Percentiles rank a stretch among this genome's conserved stretches.
These are phyloP conservation scores for Albophoma yamanashiensis DNA, from an alignment of 2,329 filamentous ascomycete species.

Conservation along the genomic window DNA sequence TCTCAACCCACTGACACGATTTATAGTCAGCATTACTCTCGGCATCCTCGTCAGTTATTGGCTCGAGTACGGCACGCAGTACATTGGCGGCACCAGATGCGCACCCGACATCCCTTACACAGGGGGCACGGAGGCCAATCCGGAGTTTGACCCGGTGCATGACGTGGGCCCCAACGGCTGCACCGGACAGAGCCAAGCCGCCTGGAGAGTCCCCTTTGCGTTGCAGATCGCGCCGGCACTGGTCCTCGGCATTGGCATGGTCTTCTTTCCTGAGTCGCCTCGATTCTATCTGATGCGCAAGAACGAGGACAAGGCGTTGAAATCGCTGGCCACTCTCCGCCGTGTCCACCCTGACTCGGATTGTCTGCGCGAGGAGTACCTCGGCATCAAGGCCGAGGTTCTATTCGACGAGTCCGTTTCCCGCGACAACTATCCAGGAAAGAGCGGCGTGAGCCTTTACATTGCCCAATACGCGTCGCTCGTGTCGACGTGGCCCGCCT, in stretches of 20 bases:
- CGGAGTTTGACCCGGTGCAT: constrained; percentile 28
- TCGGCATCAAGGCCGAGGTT: constrained; percentile 25
- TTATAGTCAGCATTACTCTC: constrained; percentile 23
- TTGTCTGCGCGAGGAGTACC: constrained; percentile 18
- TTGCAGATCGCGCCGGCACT: constrained; percentile 45
- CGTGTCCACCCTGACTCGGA: constrained; percentile 19
- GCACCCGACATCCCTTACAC: constrained; percentile 34
- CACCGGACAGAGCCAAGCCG: constrained; percentile 28
- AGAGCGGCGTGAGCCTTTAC: constrained; percentile 17
- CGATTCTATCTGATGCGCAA: constrained; percentile 21
- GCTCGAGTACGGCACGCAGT: constrained; percentile 29
- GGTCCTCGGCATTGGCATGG: constrained; percentile 41
- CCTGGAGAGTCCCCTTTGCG: constrained; percentile 37
- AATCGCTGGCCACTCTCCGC: constrained; percentile 19
- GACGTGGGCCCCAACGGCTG: constrained; percentile 30
- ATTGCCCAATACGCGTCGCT: constrained; percentile 19
- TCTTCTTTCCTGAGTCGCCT: constrained; percentile 35
- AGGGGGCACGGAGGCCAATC: constrained; percentile 25
- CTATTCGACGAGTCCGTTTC: constrained; percentile 21
- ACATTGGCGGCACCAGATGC: constrained; percentile 32
- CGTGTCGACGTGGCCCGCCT: constrained; percentile 15
- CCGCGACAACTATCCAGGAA: constrained; percentile 17
- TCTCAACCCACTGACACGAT: neutral
- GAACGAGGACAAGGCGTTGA: constrained; percentile 18
- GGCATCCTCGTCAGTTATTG: constrained; percentile 32